Evolutionary conservation across 2,329 filamentous ascomycete species (phyloP).

Genomic region (Emmonsia crescens): DNA sequence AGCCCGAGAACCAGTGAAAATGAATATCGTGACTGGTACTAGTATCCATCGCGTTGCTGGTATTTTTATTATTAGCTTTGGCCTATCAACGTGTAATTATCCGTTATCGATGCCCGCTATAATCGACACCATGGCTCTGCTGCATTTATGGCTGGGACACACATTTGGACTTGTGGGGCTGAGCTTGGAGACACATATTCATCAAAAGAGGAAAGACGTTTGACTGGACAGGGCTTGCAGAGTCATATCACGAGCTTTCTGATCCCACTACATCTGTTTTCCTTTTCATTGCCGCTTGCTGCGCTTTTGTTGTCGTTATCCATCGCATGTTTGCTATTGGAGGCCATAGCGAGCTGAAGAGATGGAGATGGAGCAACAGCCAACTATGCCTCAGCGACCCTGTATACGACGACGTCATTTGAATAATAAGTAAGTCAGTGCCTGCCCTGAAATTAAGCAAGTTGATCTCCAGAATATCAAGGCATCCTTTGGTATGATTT

Average conservation of each 20-base stretch:
- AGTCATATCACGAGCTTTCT: neutral
- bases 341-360: neutral
- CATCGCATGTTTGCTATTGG: neutral
- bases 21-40: neutral
- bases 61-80: neutral
- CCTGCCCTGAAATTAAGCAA: neutral
- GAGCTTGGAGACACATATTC: neutral
- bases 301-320: neutral
- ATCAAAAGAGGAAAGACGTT: neutral
- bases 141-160: neutral
- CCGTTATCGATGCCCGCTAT: neutral
- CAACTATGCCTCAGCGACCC: neutral
- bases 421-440: neutral
- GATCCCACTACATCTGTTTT: neutral
- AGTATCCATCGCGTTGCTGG: neutral
- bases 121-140: neutral
- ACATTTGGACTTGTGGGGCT: neutral
- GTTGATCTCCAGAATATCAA: neutral
- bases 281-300: neutral
- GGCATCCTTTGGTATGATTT: neutral
- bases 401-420: neutral
- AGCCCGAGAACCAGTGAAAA: neutral
- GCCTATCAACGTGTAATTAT: neutral
- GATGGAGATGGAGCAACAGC: neutral
- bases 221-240: neutral